A percentile compares a stretch with the other conserved stretches of the same genome.
These are phyloP conservation scores for Salvia sclarea DNA, from an alignment of 305 asterid species.

Conservation along the genomic window DNA sequence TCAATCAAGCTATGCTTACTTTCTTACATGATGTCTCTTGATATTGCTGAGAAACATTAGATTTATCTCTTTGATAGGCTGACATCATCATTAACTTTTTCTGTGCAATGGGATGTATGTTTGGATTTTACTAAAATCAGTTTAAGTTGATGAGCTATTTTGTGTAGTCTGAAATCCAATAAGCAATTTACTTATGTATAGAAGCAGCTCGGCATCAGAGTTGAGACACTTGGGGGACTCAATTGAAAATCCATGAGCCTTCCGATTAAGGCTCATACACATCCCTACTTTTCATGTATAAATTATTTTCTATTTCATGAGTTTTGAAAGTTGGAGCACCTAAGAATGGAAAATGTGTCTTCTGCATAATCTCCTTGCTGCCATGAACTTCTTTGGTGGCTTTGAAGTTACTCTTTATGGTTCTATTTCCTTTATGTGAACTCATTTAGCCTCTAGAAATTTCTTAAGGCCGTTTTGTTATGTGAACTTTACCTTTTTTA, in stretches of 20 bases:
- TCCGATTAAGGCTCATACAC: not conserved
- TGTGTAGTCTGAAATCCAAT: not conserved
- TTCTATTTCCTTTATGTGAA: not conserved
- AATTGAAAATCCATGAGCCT: not conserved
- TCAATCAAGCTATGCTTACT: not conserved
- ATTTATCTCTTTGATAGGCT: not conserved
- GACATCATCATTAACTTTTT: not conserved
- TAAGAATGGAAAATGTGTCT: not conserved
- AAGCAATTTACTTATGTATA: not conserved
- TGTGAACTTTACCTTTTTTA: not conserved
- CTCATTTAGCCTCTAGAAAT: not conserved
- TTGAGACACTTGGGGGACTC: not conserved
- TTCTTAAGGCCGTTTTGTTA: not conserved
- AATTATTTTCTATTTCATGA: slow-evolving; percentile 5
- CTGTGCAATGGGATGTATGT: not conserved
- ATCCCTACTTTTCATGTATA: slow-evolving; percentile 4
- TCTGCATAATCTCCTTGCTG: not conserved
- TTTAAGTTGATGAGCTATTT: not conserved
- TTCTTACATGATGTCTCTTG: not conserved
- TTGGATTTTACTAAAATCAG: not conserved
- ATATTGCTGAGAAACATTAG: not conserved
- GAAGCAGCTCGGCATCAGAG: not conserved
- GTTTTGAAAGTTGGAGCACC: slow-evolving; percentile 8
- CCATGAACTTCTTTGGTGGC: not conserved
- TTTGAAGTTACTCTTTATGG: not conserved